Percentiles rank a stretch among this genome's conserved stretches.
Conservation (phyloP, 139 green algal genomes). For the Chloropicon primus region DNA sequence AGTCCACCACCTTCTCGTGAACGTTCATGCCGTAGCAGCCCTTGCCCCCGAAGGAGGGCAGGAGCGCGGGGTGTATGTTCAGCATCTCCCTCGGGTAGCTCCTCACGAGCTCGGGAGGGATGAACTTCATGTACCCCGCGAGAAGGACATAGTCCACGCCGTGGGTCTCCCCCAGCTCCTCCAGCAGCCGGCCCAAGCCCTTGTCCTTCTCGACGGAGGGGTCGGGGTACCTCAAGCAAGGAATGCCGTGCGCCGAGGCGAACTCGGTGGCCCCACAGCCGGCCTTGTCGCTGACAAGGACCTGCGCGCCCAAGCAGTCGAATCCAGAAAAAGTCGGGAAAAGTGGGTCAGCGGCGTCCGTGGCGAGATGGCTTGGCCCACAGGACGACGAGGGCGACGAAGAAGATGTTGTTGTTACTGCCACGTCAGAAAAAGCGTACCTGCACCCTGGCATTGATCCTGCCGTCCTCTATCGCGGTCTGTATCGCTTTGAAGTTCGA, state of each 20-base stretch:
- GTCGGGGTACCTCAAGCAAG: conserved; percentile 51
- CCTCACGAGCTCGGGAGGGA: conserved; percentile 60
- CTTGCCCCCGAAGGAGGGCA: conserved; percentile 92
- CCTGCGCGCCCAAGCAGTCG: conserved; percentile 30
- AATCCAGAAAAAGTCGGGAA: no score
- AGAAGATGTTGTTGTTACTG: not conserved
- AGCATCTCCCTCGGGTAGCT: conserved; percentile 69
- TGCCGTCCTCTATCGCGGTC: conserved; percentile 35
- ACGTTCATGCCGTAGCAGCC: conserved; percentile 84
- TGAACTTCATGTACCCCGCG: conserved; percentile 90
- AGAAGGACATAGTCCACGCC: conserved; percentile 67
- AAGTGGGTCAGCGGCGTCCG: no score
- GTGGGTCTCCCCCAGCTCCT: conserved; percentile 15
- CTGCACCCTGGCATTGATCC: conserved; percentile 44
- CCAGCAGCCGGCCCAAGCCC: conserved; percentile 34
- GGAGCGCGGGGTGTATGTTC: conserved; percentile 96
- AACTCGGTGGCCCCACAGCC: conserved; percentile 63
- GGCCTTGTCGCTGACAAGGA: conserved; percentile 64
- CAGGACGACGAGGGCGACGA: not conserved
- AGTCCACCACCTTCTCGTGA: conserved; percentile 79
- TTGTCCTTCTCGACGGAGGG: conserved; percentile 40
- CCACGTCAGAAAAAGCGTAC: conserved; percentile 7
- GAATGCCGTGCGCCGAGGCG: conserved; percentile 54
- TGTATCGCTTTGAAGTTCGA: conserved; percentile 83
- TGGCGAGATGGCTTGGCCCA: no score